Evolutionary conservation across 164 flowering plant genomes (phyloP), one percentile per base, ranked within the genome.

Genomic region (Nymphaea colorata): DNA sequence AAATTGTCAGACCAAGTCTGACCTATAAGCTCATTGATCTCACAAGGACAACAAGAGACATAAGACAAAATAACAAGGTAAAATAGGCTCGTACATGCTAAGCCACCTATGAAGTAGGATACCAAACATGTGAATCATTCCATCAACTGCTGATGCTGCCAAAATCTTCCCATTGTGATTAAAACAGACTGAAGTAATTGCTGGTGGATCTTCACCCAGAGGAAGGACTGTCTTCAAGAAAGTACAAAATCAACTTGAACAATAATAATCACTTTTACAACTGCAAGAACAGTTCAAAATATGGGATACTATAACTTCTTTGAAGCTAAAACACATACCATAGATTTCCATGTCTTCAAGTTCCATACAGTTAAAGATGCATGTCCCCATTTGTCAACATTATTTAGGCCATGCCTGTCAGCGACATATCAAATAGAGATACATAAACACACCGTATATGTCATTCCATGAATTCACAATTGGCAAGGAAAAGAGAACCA

Each of bases 101-200:
- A 25, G 36, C 36, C 0, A 1, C 36, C 36, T 25, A 25, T 25
- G 36, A 43, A 45, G 16, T 79, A 87, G 96, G 97, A 90, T 90
- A 93, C 97, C 97, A 79, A 90, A 93, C 93, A 93, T 93, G 77
- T 93, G 97, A 77, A 93, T 89, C 98, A 93, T 89, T 78, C 98
- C 97, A 83, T 93, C 98, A 69, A 80, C 79, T 70, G 98, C 97
- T 79, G 96, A 75, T 72, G 97, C 97, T 67, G 96, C 97, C 74
- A 93, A 79, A 69, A 93, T 90, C 83, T 89, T 93, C 69, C 98
- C 98, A 77, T 93, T 93, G 84, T 89, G 97, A 78, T 90, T 93
- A 81, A 93, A 93, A 79, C 96, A 84, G 60, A 90, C 64, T 64
- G 98, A 89, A 67, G 98, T 93, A 62, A 93, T 84, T 76, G 97